Evolutionary conservation across 371 early-diverging fungal genomes (phyloP).

Genomic region (Syncephalastrum sp.): DNA sequence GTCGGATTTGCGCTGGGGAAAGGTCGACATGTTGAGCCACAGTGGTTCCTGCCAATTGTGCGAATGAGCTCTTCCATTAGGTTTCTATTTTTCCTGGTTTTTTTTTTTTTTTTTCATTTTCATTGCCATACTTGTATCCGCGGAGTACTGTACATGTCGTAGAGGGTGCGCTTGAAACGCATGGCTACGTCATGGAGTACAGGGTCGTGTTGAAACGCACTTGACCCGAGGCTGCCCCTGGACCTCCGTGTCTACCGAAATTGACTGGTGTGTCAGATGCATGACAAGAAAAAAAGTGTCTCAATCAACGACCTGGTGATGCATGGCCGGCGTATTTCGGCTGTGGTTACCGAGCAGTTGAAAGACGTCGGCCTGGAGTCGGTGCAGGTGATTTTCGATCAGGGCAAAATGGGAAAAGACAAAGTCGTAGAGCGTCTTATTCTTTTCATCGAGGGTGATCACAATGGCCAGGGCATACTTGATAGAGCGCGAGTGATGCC

Average conservation of each 20-base stretch:
- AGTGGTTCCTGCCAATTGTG: constrained; percentile 47
- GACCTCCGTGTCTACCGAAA: constrained; percentile 19
- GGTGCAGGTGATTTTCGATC: constrained; percentile 61
- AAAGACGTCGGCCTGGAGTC: constrained; percentile 54
- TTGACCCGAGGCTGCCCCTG: constrained; percentile 31
- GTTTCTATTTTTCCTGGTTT: background rate
- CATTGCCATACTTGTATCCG: constrained; percentile 55
- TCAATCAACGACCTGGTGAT: background rate
- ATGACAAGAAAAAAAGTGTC: background rate
- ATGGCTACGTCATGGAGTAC: constrained; percentile 45
- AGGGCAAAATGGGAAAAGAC: constrained; percentile 67
- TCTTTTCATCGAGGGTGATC: constrained; percentile 52
- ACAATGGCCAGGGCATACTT: constrained; percentile 63
- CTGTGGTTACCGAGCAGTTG: constrained; percentile 48
- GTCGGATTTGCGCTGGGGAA: constrained; percentile 50
- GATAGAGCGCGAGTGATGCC: constrained; percentile 48
- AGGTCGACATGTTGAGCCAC: constrained; percentile 68
- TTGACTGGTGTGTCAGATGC: background rate
- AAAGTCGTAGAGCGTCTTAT: constrained; percentile 54
- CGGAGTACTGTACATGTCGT: constrained; percentile 55
- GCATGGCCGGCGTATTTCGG: constrained; percentile 11
- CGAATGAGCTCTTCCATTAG: background rate
- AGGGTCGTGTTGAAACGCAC: constrained; percentile 54
- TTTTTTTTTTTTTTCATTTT: too few species aligned
- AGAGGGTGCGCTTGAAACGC: constrained; percentile 53